phyloP scores from a whole-genome alignment of 208 protist species.

The Angomonas desouzai region DNA sequence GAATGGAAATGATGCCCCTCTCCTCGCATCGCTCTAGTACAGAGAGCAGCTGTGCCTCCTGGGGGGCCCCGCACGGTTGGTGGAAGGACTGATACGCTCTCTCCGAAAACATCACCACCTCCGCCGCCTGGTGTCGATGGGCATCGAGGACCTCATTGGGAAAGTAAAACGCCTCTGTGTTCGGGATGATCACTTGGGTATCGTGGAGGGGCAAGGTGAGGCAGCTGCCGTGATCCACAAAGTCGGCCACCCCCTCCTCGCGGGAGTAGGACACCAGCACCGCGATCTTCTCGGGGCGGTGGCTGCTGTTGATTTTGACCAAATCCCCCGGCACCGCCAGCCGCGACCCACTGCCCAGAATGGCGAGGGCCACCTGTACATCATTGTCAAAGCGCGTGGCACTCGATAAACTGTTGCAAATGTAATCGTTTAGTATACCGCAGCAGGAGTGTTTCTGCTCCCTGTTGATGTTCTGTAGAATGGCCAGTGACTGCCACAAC shows the following conservation, averaged over 20 bases:
- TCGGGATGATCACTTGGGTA: conserved; percentile 39
- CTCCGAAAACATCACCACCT: conserved; percentile 22
- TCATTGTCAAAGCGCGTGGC: conserved; percentile 15
- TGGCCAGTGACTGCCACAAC: conserved; percentile 59
- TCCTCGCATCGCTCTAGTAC: background rate
- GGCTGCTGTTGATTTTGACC: conserved; percentile 43
- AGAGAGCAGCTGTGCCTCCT: background rate
- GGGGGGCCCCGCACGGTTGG: background rate
- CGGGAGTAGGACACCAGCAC: conserved; percentile 49
- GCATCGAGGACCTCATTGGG: conserved; percentile 18
- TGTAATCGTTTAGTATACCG: conserved; percentile 50
- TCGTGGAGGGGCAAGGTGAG: conserved; percentile 61
- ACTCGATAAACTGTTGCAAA: conserved; percentile 32
- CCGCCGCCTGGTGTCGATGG: conserved; percentile 33
- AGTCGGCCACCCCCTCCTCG: conserved; percentile 62
- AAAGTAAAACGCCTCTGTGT: conserved; percentile 34
- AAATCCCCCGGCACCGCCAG: conserved; percentile 69
- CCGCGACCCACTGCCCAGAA: conserved; percentile 51
- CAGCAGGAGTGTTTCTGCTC: conserved; percentile 45
- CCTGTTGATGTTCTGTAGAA: conserved; percentile 73
- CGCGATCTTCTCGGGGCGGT: conserved; percentile 31
- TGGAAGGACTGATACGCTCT: background rate
- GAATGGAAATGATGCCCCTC: background rate
- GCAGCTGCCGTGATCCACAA: conserved; percentile 41
- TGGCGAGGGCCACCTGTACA: conserved; percentile 54